Conservation (phyloP, 805 yeast genomes). For the Starmerella sp. region DNA sequence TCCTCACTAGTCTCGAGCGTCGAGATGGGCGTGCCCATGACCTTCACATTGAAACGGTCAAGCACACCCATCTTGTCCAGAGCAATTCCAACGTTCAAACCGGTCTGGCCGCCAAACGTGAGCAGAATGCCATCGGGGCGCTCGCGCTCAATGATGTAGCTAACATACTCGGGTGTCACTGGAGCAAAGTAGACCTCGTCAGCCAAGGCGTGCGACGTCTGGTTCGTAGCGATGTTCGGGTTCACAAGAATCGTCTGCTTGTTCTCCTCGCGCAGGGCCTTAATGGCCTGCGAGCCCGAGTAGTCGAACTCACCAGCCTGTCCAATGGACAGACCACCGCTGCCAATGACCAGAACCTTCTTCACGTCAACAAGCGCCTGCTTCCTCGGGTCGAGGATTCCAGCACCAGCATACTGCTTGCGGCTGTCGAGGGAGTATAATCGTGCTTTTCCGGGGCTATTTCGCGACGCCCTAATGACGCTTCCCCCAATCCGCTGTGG, state of each 20-base stretch:
- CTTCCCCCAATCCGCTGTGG: conserved; percentile 5
- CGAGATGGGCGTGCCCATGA: conserved; percentile 92
- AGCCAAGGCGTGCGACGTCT: conserved; percentile 88
- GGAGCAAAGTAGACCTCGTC: conserved; percentile 94
- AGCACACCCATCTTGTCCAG: conserved; percentile 91
- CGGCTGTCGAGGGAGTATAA: conserved; percentile 14
- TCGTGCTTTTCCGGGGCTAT: conserved; percentile 19
- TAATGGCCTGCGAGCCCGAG: conserved; percentile 91
- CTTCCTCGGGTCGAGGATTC: conserved; percentile 28
- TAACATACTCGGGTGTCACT: conserved; percentile 92
- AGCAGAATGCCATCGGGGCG: conserved; percentile 90
- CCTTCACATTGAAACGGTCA: conserved; percentile 82
- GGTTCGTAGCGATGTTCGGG: conserved; percentile 95
- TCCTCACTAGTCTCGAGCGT: conserved; percentile 96
- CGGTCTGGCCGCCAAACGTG: conserved; percentile 99
- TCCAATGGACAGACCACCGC: conserved; percentile 95
- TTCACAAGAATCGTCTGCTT: conserved; percentile 77
- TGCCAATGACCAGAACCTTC: conserved; percentile 85
- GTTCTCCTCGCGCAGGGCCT: conserved; percentile 84
- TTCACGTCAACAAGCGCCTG: conserved; percentile 59
- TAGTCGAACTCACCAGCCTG: conserved; percentile 98
- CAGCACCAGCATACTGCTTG: conserved; percentile 30
- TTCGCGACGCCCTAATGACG: conserved; percentile 16
- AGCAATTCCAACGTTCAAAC: conserved; percentile 87
- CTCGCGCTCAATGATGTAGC: conserved; percentile 90